Evolutionary conservation across 805 yeast genomes (phyloP).

Genomic region (Candida odintsovae): DNA sequence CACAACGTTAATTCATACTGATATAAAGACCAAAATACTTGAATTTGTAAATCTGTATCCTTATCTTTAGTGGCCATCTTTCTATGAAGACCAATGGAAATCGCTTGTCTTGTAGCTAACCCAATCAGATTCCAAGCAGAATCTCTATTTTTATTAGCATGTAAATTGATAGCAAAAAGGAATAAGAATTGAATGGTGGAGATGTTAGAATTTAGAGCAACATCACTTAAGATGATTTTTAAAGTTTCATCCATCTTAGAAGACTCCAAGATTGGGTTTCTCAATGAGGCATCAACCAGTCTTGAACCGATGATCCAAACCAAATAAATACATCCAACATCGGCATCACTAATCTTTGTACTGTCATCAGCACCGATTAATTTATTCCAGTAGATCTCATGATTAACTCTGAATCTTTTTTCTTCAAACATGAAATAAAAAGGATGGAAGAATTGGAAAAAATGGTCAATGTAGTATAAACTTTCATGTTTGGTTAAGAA

Average conservation of each 20-base stretch:
- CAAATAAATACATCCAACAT: constrained; percentile 40
- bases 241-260: constrained; percentile 35
- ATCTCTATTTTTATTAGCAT: constrained; percentile 40
- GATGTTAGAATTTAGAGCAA: constrained; percentile 37
- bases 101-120: constrained; percentile 41
- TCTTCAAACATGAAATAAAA: constrained; percentile 37
- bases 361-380: constrained; percentile 2
- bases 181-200: constrained; percentile 39
- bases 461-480: constrained; percentile 30
- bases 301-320: constrained; percentile 31
- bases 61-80: constrained; percentile 24
- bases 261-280: constrained; percentile 11
- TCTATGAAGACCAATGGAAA: constrained; percentile 43
- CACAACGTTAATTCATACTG: constrained; percentile 36
- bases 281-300: constrained; percentile 19
- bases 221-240: constrained; percentile 36
- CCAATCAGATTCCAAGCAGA: constrained; percentile 43
- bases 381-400: constrained; percentile 33
- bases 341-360: constrained; percentile 11
- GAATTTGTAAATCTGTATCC: constrained; percentile 25
- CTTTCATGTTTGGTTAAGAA: constrained; percentile 30
- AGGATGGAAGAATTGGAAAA: constrained; percentile 39
- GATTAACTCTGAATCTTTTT: constrained; percentile 26
- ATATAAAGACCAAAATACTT: constrained; percentile 37
- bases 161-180: constrained; percentile 37